These are phyloP conservation scores for Phylloboletellus chloephorus DNA, from an alignment of 1,284 basidiomycete species.

Conservation along the genomic window DNA sequence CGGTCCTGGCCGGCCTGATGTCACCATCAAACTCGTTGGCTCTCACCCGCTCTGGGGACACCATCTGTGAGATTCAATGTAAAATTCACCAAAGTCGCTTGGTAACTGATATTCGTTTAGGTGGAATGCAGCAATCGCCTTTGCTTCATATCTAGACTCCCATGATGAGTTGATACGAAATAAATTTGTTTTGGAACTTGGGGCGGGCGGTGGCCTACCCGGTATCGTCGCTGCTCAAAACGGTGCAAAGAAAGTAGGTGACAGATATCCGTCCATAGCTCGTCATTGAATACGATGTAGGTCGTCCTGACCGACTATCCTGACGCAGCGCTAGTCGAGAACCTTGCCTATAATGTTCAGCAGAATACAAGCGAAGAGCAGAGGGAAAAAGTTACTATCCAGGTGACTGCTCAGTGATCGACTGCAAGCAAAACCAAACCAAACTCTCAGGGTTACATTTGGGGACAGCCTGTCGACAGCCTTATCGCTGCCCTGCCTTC, in stretches of 20 bases:
- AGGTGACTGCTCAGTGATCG: conserved; percentile 37
- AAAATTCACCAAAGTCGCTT: neutral
- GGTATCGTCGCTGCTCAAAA: conserved; percentile 69
- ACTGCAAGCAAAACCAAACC: neutral
- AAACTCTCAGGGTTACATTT: conserved; percentile 72
- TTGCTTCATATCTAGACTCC: conserved; percentile 70
- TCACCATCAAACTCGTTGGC: conserved; percentile 77
- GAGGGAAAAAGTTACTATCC: conserved; percentile 37
- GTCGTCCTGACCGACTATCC: conserved; percentile 92
- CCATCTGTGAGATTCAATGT: conserved; percentile 55
- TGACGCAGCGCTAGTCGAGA: conserved; percentile 73
- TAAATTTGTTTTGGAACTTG: conserved; percentile 75
- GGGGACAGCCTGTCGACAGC: conserved; percentile 67
- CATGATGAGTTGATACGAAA: conserved; percentile 42
- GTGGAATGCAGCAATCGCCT: conserved; percentile 80
- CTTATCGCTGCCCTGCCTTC: conserved; percentile 43
- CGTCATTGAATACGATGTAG: conserved; percentile 30
- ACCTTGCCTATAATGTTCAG: conserved; percentile 68
- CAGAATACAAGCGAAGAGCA: conserved; percentile 44
- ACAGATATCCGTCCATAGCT: conserved; percentile 5
- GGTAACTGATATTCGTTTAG: conserved; percentile 35
- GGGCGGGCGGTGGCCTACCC: conserved; percentile 89
- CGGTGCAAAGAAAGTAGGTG: conserved; percentile 54
- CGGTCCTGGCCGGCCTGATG: conserved; percentile 28
- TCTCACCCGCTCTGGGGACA: conserved; percentile 91